Conservation (phyloP, 2,329 filamentous ascomycete genomes). For the Arthrobotrys entomopaga region DNA sequence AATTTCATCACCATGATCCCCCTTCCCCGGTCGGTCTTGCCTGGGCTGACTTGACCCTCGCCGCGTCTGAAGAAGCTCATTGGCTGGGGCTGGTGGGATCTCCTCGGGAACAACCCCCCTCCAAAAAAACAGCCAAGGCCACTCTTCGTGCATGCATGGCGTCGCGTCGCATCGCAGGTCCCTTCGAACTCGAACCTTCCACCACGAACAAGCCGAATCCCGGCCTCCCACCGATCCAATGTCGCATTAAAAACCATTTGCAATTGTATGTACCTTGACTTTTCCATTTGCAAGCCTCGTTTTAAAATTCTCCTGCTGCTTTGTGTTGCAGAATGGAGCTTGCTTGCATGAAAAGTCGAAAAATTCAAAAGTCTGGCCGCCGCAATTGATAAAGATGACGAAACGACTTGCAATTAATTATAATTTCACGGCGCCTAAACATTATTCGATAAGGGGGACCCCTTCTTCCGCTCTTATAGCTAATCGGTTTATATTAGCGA, state of each 20-base stretch:
- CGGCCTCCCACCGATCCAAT: conserved; percentile 31
- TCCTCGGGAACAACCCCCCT: conserved; percentile 42
- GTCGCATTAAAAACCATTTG: not conserved
- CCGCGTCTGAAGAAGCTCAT: conserved; percentile 1
- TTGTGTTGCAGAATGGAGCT: conserved; percentile 32
- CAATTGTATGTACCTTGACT: not conserved
- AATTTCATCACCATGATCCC: conserved; percentile 30
- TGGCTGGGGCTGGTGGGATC: conserved; percentile 52
- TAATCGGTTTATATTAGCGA: conserved; percentile 35
- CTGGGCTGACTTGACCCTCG: conserved; percentile 38
- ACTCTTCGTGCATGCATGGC: conserved; percentile 33
- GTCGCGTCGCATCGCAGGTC: too few species aligned
- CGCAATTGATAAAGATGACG: conserved; percentile 25
- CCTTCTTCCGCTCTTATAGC: conserved; percentile 26
- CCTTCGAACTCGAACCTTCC: conserved; percentile 16
- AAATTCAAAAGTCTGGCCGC: not conserved
- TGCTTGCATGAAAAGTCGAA: conserved; percentile 2
- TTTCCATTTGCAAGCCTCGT: conserved; percentile 45
- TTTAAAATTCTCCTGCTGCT: too few species aligned
- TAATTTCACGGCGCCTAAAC: conserved; percentile 54
- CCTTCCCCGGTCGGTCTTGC: conserved; percentile 27
- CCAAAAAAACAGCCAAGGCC: conserved; percentile 35
- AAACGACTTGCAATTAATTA: conserved; percentile 43
- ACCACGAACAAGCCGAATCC: conserved; percentile 12
- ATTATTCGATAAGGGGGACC: conserved; percentile 34